Base-by-base conservation (phyloP, 1,139 yeast species). In the Magnusiomyces fungicola region DNA sequence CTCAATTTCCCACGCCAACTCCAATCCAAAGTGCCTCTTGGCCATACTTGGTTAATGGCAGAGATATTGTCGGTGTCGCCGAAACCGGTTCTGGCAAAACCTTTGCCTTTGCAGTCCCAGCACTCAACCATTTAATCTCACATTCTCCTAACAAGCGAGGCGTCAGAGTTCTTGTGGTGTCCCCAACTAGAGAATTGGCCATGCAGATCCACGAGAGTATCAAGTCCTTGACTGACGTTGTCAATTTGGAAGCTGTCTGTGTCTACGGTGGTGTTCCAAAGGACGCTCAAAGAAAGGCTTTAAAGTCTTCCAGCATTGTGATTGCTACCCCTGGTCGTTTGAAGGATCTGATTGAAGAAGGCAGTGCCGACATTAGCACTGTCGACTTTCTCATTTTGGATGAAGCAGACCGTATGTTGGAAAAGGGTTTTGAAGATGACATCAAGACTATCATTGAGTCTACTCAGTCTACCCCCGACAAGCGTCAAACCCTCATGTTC, bases 41-140 rank as follows among this genome's bases (percentile, higher is more conserved):
- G 98, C 99, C 99, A 56, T 89, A 80, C 63, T 71, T 94, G 48
- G 71, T 92, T 48, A 70, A 80, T 32, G 85, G 86, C 19, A 77
- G 83, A 56, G 98, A 92, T 65, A 96, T 90, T 36, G 80, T 92
- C 56, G 98, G 98, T 64, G 97, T 94, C 54, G 98, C 98, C 27
- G 97, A 92, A 70, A 92, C 98, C 12, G 98, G 98, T 43, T 88
- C 96, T 0, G 98, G 98, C 62, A 92, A 92, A 68, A 92, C 98
- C 0, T 83, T 90, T 69, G 97, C 97, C 1, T 92, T 92, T 66
- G 96, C 97, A 62, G 95, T 92, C 19, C 99, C 99, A 42, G 97
- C 97, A n/a, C 77, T 92, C 52, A 77, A 88, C 65, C 81, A 81
- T 57, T 71, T 89, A 45, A 47, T 61, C 23, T 48, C 57, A 43